These are phyloP conservation scores for Claviceps sp. DNA, from an alignment of 2,329 filamentous ascomycete species.

Conservation along the genomic window DNA sequence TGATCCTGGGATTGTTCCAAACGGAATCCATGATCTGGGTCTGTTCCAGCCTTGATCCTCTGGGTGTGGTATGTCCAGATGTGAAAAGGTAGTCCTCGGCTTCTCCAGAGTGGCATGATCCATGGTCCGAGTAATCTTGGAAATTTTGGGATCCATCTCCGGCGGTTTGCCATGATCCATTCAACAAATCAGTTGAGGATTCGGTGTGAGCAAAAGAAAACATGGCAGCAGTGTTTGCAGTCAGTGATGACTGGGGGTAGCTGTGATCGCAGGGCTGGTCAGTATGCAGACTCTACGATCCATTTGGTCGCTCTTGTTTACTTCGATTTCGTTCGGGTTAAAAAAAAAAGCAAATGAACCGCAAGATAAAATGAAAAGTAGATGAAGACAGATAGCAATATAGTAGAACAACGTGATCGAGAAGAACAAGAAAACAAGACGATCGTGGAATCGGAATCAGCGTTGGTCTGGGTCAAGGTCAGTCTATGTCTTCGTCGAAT, in stretches of 20 bases:
- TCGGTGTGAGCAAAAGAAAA: conserved; percentile 48
- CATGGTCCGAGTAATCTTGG: conserved; percentile 36
- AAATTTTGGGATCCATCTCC: conserved; percentile 49
- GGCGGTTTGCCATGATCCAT: conserved; percentile 41
- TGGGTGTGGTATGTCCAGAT: conserved; percentile 41
- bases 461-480: conserved; percentile 36
- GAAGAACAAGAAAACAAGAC: conserved; percentile 10
- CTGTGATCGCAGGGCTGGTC: conserved; percentile 45
- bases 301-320: background rate
- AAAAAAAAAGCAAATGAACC: conserved; percentile 3
- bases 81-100: conserved; percentile 41
- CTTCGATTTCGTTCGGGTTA: conserved; percentile 4
- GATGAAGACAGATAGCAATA: background rate
- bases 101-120: conserved; percentile 37
- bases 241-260: conserved; percentile 37
- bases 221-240: conserved; percentile 34
- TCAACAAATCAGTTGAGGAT: conserved; percentile 42
- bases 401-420: conserved; percentile 4
- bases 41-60: conserved; percentile 32
- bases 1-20: conserved; percentile 30
- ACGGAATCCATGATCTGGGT: conserved; percentile 32
- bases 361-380: conserved; percentile 8
- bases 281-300: conserved; percentile 38
- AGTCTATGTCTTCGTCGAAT: conserved; percentile 10
- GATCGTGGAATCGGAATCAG: conserved; percentile 32